Percentiles rank a stretch among this genome's conserved stretches.
Evolutionary conservation across 768 basidiomycete genomes (phyloP).

Genomic region (Suillus placidus): DNA sequence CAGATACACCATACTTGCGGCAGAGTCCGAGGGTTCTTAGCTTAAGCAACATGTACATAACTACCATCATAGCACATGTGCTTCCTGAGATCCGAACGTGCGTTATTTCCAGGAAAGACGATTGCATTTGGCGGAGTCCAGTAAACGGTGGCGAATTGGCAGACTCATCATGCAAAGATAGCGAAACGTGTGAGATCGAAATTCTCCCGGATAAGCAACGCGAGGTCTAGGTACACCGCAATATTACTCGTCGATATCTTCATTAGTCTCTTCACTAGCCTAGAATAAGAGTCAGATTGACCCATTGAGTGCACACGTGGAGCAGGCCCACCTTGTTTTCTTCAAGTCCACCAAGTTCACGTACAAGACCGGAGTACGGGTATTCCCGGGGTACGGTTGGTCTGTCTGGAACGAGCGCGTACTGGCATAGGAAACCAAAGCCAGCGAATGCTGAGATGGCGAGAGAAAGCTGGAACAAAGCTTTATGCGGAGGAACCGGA

Average conservation of each 20-base stretch:
- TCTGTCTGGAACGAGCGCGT: slow-evolving; percentile 56
- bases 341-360: slow-evolving; percentile 77
- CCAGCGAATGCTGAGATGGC: slow-evolving; percentile 64
- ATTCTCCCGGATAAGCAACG: slow-evolving; percentile 4
- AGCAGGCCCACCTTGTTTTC: slow-evolving; percentile 66
- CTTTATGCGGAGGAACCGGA: slow-evolving; percentile 57
- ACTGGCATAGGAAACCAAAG: slow-evolving; percentile 62
- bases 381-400: slow-evolving; percentile 75
- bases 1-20: slow-evolving; percentile 7
- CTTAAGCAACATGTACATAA: slow-evolving; percentile 2
- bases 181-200: not conserved
- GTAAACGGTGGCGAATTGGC: not conserved
- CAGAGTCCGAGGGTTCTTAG: slow-evolving; percentile 8
- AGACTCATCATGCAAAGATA: not conserved
- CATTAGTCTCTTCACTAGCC: slow-evolving; percentile 40
- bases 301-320: not conserved
- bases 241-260: slow-evolving; percentile 36
- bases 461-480: slow-evolving; percentile 65
- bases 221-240: slow-evolving; percentile 16
- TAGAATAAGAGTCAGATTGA: slow-evolving; percentile 17
- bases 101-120: not conserved
- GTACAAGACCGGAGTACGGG: slow-evolving; percentile 73
- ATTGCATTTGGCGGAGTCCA: not conserved
- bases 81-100: not conserved
- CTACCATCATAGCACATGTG: not conserved